Evolutionary conservation across 306 rosid species (phyloP).

Genomic region (Gleditsia sinensis): DNA sequence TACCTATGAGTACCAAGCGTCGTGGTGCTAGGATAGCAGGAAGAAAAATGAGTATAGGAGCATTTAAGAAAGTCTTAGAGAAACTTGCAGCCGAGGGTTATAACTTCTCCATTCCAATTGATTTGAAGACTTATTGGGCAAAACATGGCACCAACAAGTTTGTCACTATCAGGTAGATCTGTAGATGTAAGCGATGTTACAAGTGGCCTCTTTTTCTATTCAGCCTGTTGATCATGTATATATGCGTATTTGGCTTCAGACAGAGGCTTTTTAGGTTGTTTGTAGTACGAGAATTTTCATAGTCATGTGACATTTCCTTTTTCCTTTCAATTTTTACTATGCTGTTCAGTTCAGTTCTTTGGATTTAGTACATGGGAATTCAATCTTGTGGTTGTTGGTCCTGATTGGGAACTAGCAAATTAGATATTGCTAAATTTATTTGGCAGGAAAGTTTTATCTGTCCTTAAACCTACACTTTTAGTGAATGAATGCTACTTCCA

Average conservation of each 20-base stretch:
- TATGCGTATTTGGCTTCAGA: constrained; percentile 60
- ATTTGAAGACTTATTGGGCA: constrained; percentile 91
- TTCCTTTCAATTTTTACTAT: constrained; percentile 25
- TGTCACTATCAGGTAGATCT: constrained; percentile 91
- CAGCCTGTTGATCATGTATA: constrained; percentile 59
- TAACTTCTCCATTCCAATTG: constrained; percentile 83
- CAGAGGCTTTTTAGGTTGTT: constrained; percentile 59
- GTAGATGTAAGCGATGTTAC: constrained; percentile 54
- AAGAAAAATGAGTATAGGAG: constrained; percentile 99
- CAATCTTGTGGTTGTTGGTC: constrained; percentile 37
- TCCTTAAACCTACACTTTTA: neutral
- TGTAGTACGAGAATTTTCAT: constrained; percentile 52
- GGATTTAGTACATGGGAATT: constrained; percentile 38
- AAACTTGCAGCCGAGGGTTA: constrained; percentile 91
- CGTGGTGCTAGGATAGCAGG: constrained; percentile 96
- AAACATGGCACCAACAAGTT: constrained; percentile 97
- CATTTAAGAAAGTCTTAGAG: constrained; percentile 94
- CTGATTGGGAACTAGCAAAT: neutral
- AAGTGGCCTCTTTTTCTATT: constrained; percentile 38
- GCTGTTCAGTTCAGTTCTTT: constrained; percentile 34
- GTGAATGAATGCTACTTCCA: constrained; percentile 1
- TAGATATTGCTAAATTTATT: constrained; percentile 14
- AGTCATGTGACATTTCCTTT: constrained; percentile 46
- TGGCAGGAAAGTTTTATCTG: constrained; percentile 9
- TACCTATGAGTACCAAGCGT: constrained; percentile 92